A percentile compares a stretch with the other conserved stretches of the same genome.
Conservation (phyloP, 352 stramenopile genomes). For the Lagenidium giganteum region DNA sequence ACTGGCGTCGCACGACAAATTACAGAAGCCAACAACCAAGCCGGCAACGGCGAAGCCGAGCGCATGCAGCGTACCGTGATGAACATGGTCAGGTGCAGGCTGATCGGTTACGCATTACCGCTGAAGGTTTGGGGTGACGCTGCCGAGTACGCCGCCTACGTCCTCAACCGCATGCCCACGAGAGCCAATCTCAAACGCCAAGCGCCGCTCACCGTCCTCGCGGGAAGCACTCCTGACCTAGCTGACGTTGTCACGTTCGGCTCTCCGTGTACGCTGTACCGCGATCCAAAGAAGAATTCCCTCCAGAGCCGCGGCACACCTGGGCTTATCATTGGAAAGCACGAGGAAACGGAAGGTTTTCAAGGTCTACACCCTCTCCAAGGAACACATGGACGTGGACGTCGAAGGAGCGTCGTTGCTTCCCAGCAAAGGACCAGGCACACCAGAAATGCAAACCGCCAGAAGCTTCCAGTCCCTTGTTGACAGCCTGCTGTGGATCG, state of each 20-base stretch:
- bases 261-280: constrained; percentile 11
- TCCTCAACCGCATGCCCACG: constrained; percentile 20
- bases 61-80: constrained; percentile 23
- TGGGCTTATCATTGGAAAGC: constrained; percentile 14
- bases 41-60: constrained; percentile 25
- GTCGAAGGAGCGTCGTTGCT: constrained; percentile 4
- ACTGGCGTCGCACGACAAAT: constrained; percentile 17
- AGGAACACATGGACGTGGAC: background rate
- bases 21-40: constrained; percentile 17
- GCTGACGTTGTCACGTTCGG: constrained; percentile 11
- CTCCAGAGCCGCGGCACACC: background rate
- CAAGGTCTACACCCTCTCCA: constrained; percentile 5
- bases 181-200: constrained; percentile 3
- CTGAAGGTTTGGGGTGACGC: constrained; percentile 20
- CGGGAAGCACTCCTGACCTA: background rate
- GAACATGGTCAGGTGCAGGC: constrained; percentile 22
- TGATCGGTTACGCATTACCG: constrained; percentile 21
- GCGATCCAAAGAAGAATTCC: constrained; percentile 11
- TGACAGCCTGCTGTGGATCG: constrained; percentile 23
- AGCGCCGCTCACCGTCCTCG: constrained; percentile 13
- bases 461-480: constrained; percentile 29
- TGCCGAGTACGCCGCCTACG: constrained; percentile 17
- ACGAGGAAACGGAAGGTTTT: constrained; percentile 18
- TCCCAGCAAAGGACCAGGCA: background rate
- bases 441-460: constrained; percentile 8